Percentiles rank a stretch among this genome's conserved stretches.
phyloP scores from a whole-genome alignment of 176 grass and related monocot species.

The Calamus simplicifolius region DNA sequence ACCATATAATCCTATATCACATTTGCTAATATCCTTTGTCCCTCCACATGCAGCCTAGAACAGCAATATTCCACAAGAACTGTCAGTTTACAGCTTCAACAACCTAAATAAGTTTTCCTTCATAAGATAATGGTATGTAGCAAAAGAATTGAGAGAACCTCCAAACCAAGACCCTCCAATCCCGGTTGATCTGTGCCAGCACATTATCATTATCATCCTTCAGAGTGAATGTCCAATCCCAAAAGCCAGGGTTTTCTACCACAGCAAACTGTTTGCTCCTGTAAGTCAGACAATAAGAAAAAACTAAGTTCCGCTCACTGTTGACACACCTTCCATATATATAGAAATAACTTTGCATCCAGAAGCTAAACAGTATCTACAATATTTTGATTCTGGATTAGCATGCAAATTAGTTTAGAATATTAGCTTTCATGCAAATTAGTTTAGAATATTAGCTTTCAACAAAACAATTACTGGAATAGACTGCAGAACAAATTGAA shows the following conservation, averaged over 20 bases:
- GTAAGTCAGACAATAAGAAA: constrained; percentile 19
- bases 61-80: too few species aligned
- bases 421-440: too few species aligned
- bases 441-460: too few species aligned
- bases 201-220: constrained; percentile 73
- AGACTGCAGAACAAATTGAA: too few species aligned
- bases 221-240: constrained; percentile 94
- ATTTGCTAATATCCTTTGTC: too few species aligned
- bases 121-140: too few species aligned
- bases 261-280: constrained; percentile 98
- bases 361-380: neutral
- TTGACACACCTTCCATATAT: neutral
- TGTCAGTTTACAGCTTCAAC: too few species aligned
- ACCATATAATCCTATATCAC: too few species aligned
- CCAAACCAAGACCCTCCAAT: constrained; percentile 93
- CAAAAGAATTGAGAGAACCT: constrained; percentile 33
- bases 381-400: neutral
- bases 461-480: too few species aligned
- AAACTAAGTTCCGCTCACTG: neutral
- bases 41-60: too few species aligned
- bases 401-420: too few species aligned
- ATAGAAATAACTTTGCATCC: neutral
- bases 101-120: too few species aligned
- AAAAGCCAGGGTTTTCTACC: constrained; percentile 93
- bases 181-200: constrained; percentile 81